A percentile compares a stretch with the other conserved stretches of the same genome.
These are phyloP conservation scores for Pinus albicaulis DNA, from an alignment of 75 land plant genomes.

Conservation along the genomic window DNA sequence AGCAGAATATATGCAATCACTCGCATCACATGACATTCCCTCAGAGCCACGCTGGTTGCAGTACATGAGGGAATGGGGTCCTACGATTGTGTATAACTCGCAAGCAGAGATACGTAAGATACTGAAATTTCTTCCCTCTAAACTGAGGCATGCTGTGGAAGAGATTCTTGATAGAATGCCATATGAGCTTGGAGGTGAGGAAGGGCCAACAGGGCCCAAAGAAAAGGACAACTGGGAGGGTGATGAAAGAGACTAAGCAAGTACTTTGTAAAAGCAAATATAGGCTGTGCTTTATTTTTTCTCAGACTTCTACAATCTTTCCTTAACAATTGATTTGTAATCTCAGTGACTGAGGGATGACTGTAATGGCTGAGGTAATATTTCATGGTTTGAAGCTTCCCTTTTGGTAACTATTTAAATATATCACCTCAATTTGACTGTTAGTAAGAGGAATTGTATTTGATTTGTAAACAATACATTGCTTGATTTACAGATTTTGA, in stretches of 20 bases:
- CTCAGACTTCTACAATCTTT: too few relatives aligned
- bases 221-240: slow-evolving; percentile 87
- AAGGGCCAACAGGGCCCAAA: slow-evolving; percentile 93
- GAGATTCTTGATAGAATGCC: slow-evolving; percentile 55
- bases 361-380: background rate
- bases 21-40: slow-evolving; percentile 30
- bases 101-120: slow-evolving; percentile 61
- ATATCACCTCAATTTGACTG: background rate
- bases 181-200: slow-evolving; percentile 71
- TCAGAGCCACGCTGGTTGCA: slow-evolving; percentile 82
- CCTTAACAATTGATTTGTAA: too few relatives aligned
- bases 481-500: background rate
- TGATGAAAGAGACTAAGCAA: slow-evolving; percentile 60
- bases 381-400: background rate
- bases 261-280: background rate
- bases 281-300: too few relatives aligned
- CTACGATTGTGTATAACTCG: slow-evolving; percentile 68
- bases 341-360: background rate
- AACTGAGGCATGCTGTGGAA: slow-evolving; percentile 42
- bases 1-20: slow-evolving; percentile 62
- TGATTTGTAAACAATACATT: background rate
- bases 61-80: slow-evolving; percentile 96
- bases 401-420: background rate
- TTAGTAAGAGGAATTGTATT: background rate
- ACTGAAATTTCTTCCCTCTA: slow-evolving; percentile 39